Conservation (phyloP, 2,329 filamentous ascomycete species). For the Penicillium sp. region DNA sequence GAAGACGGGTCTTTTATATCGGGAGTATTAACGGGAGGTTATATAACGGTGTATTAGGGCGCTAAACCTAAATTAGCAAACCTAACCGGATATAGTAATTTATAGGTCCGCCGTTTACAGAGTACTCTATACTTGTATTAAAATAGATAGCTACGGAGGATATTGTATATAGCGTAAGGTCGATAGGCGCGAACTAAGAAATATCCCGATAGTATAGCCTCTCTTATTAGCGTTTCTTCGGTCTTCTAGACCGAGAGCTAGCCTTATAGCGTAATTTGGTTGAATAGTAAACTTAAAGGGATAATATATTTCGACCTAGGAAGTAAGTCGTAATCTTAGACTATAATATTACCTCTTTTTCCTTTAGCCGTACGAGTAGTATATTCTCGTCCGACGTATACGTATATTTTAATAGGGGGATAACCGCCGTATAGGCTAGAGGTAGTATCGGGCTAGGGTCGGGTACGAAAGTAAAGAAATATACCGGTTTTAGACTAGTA, state of each 20-base stretch:
- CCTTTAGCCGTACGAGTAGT: slow-evolving; percentile 15
- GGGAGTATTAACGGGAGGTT: too few species aligned
- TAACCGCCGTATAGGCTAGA: slow-evolving; percentile 2
- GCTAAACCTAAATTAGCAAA: too few species aligned
- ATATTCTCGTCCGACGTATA: slow-evolving; percentile 16
- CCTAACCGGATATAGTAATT: too few species aligned
- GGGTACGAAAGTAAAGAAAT: slow-evolving; percentile 17
- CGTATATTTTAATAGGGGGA: neutral
- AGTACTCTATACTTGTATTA: too few species aligned
- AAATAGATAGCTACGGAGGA: too few species aligned
- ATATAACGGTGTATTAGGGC: too few species aligned
- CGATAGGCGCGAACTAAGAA: slow-evolving; percentile 4
- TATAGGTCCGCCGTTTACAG: too few species aligned
- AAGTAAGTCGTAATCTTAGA: slow-evolving; percentile 15
- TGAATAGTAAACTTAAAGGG: slow-evolving; percentile 17
- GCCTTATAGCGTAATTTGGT: slow-evolving; percentile 15
- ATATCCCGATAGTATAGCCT: neutral
- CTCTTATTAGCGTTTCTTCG: slow-evolving; percentile 5
- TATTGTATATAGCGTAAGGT: too few species aligned
- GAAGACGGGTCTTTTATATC: too few species aligned
- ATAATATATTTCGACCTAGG: slow-evolving; percentile 12
- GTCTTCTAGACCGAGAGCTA: slow-evolving; percentile 7
- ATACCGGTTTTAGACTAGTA: slow-evolving; percentile 10
- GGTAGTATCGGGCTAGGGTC: slow-evolving; percentile 9
- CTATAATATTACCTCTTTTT: slow-evolving; percentile 18